phyloP scores from a whole-genome alignment of 2,329 filamentous ascomycete species.

The Tolypocladium amazonense region DNA sequence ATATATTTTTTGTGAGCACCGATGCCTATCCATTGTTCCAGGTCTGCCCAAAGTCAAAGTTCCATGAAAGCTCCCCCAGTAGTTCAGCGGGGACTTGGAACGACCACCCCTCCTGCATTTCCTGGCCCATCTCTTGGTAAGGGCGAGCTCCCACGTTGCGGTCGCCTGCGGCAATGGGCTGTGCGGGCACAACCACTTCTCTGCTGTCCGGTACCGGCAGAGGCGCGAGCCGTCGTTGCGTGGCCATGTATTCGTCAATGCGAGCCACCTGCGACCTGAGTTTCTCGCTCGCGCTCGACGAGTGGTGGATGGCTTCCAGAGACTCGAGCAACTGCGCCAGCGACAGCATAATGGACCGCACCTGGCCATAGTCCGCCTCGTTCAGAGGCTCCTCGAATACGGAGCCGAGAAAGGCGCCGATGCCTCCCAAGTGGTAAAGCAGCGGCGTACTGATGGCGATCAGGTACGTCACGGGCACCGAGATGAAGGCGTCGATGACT shows the following conservation, averaged over 20 bases:
- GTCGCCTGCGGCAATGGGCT: not conserved
- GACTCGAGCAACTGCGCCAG: conserved; percentile 19
- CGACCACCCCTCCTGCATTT: conserved; percentile 3
- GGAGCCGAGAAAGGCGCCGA: conserved; percentile 22
- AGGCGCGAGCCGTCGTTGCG: conserved; percentile 3
- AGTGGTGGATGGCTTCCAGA: conserved; percentile 12
- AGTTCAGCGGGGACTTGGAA: conserved; percentile 43
- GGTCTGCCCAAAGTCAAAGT: conserved; percentile 6
- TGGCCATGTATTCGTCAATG: conserved; percentile 14
- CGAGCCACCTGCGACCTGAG: conserved; percentile 11
- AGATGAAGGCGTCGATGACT: conserved; percentile 16
- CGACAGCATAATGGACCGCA: conserved; percentile 17
- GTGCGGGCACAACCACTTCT: not conserved
- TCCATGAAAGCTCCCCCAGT: conserved; percentile 8
- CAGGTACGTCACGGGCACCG: conserved; percentile 8
- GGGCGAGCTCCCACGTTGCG: not conserved
- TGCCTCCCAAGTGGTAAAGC: conserved; percentile 21
- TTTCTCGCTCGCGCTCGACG: conserved; percentile 11
- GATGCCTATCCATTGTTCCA: not conserved
- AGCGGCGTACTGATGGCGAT: conserved; percentile 21
- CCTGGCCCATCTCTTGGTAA: not conserved
- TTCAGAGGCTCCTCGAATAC: conserved; percentile 20
- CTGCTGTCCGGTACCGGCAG: not conserved
- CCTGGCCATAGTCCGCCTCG: conserved; percentile 14
- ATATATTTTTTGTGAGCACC: not conserved